phyloP scores from a whole-genome alignment of 2,329 filamentous ascomycete species.

The Graphium sp. region DNA sequence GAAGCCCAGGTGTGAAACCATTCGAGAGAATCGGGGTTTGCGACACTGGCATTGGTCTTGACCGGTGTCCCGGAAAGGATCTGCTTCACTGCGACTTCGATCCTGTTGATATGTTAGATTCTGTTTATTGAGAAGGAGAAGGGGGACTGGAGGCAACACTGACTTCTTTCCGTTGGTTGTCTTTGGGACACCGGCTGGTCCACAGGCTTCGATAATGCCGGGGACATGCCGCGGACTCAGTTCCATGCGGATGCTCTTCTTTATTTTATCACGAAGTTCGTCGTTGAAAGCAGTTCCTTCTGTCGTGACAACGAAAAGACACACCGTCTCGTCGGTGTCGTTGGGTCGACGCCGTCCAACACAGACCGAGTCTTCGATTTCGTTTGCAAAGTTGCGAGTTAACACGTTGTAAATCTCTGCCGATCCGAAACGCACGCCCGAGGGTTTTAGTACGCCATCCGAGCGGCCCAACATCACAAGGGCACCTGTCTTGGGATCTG shows the following conservation, averaged over 20 bases:
- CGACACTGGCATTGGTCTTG: slow-evolving; percentile 84
- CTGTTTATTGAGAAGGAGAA: neutral
- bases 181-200: slow-evolving; percentile 59
- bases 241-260: slow-evolving; percentile 53
- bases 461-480: slow-evolving; percentile 83
- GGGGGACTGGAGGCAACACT: slow-evolving; percentile 15
- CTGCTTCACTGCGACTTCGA: slow-evolving; percentile 92
- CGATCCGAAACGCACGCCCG: slow-evolving; percentile 79
- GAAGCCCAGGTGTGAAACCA: slow-evolving; percentile 84
- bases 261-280: slow-evolving; percentile 46
- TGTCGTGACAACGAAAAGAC: slow-evolving; percentile 71
- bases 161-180: slow-evolving; percentile 94
- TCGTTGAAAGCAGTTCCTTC: slow-evolving; percentile 37
- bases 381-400: slow-evolving; percentile 59
- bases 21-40: slow-evolving; percentile 72
- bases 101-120: slow-evolving; percentile 26
- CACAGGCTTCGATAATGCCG: slow-evolving; percentile 62
- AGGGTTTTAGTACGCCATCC: slow-evolving; percentile 85
- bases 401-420: slow-evolving; percentile 96
- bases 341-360: slow-evolving; percentile 57
- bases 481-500: slow-evolving; percentile 53
- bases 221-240: slow-evolving; percentile 84
- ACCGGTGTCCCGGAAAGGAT: slow-evolving; percentile 78
- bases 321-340: slow-evolving; percentile 73
- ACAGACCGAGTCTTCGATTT: slow-evolving; percentile 76